Base-by-base conservation (phyloP, 257 asterid genomes). In the Vinca minor region DNA sequence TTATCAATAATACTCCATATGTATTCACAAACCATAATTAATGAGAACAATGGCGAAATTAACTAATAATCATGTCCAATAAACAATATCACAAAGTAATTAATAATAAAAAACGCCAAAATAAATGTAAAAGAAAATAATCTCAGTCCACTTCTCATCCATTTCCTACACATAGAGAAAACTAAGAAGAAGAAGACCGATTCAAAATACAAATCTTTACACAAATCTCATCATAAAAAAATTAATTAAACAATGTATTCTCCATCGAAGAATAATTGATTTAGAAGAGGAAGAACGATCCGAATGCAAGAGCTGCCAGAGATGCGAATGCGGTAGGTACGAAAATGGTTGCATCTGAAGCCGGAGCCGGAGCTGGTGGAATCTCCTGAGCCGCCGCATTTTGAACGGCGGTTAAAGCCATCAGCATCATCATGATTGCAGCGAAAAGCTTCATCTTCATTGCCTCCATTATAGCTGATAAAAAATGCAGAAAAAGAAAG, bases 391-490 rank as follows among this genome's bases (percentile, higher is more conserved):
- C 84, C 2, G 75, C 63, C 61, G 60, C 83, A 21, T 68, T 73
- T 38, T 75, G 81, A 29, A 76, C 77, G 50, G 75, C 59, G 8
- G 75, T 69, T 41, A 73, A 21, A 0, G 78, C 76, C 48, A 79
- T 45, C 70, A 76, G 5, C 69, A 81, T 74, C 36, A 78, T 53
- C 68, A 79, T 49, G 4, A 72, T 50, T 0, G 75, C 80, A 4
- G 73, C 70, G 49, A 80, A 35, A 1, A 60, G 53, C 68, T 81
- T 83, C 77, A 77, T 78, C 77, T 75, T 78, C 86, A 74, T 65
- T 36, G 86, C 85, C 61, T 72, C 88, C 89, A 83, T 85, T 64
- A n/a, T n/a, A n/a, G n/a, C n/a, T n/a, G 45, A 23, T 8, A 0
- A 34, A 3, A 34, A 21, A 31, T 20, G 23, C 14, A 12, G 21